phyloP scores from a whole-genome alignment of 2,329 filamentous ascomycete species.

The Penicillium brasilianum region DNA sequence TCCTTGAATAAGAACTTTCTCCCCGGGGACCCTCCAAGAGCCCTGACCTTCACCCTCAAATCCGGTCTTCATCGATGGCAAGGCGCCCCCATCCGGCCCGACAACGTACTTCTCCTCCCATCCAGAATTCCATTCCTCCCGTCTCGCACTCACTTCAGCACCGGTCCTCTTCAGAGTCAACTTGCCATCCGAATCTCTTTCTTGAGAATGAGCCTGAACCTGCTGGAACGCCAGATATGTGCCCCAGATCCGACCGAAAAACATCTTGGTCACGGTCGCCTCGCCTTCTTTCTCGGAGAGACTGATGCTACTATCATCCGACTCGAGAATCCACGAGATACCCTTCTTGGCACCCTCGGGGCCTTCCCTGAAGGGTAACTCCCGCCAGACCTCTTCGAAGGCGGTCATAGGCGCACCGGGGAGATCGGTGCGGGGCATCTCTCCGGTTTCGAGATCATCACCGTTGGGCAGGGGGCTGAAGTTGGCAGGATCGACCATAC shows the following conservation, averaged over 20 bases:
- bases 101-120: conserved; percentile 30
- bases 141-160: conserved; percentile 35
- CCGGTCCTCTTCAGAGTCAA: conserved; percentile 28
- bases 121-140: conserved; percentile 34
- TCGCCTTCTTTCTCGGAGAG: conserved; percentile 21
- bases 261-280: conserved; percentile 32
- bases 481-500: conserved; percentile 41
- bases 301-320: conserved; percentile 17
- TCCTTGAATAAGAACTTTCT: conserved; percentile 27
- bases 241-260: conserved; percentile 39
- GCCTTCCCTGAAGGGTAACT: conserved; percentile 44
- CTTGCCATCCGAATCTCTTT: conserved; percentile 14
- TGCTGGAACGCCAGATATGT: conserved; percentile 38
- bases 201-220: conserved; percentile 25
- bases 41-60: conserved; percentile 23
- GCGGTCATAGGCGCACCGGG: conserved; percentile 38
- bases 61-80: conserved; percentile 31
- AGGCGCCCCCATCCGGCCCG: conserved; percentile 12
- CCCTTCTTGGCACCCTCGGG: conserved; percentile 33
- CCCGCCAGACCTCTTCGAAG: conserved; percentile 72
- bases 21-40: conserved; percentile 26
- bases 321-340: conserved; percentile 40
- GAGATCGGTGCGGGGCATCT: conserved; percentile 46
- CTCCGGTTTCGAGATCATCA: conserved; percentile 46
- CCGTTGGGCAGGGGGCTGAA: conserved; percentile 48